These are phyloP conservation scores for Centrapalus pauciflorus DNA, from an alignment of 129 eudicot genomes.

Conservation along the genomic window DNA sequence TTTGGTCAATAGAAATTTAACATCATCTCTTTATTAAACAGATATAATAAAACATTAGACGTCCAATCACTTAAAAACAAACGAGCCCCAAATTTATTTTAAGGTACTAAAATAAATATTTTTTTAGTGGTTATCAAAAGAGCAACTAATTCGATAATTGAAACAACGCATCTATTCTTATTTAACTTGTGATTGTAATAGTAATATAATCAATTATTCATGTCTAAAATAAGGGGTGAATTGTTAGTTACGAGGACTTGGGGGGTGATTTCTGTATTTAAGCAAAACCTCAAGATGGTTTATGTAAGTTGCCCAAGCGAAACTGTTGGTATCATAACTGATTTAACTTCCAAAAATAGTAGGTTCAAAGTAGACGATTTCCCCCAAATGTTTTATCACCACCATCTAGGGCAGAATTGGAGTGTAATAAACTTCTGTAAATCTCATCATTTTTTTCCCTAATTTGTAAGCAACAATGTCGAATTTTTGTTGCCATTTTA, in stretches of 20 bases:
- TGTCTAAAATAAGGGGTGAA: neutral
- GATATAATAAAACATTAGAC: too few species aligned
- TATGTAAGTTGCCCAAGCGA: conserved; percentile 6
- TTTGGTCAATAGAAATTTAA: too few species aligned
- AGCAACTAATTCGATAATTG: too few species aligned
- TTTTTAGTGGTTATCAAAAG: too few species aligned
- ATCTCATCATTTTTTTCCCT: conserved; percentile 7
- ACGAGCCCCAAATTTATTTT: too few species aligned
- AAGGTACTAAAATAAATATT: too few species aligned
- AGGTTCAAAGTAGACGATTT: conserved; percentile 15
- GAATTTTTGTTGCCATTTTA: conserved; percentile 41
- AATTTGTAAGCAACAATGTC: conserved; percentile 38
- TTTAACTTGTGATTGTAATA: too few species aligned
- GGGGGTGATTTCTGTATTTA: neutral
- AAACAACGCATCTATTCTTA: too few species aligned
- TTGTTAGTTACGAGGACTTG: neutral
- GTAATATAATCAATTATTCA: too few species aligned
- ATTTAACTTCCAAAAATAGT: conserved; percentile 33
- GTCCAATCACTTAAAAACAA: too few species aligned
- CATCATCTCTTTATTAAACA: too few species aligned
- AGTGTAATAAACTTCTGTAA: conserved; percentile 25
- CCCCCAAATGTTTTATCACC: neutral
- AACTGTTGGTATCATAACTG: conserved; percentile 23
- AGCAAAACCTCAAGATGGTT: conserved; percentile 1
- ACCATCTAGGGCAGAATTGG: conserved; percentile 12